Conservation (phyloP, 192 early-diverging fungal species). For the Coemansia sp. region DNA sequence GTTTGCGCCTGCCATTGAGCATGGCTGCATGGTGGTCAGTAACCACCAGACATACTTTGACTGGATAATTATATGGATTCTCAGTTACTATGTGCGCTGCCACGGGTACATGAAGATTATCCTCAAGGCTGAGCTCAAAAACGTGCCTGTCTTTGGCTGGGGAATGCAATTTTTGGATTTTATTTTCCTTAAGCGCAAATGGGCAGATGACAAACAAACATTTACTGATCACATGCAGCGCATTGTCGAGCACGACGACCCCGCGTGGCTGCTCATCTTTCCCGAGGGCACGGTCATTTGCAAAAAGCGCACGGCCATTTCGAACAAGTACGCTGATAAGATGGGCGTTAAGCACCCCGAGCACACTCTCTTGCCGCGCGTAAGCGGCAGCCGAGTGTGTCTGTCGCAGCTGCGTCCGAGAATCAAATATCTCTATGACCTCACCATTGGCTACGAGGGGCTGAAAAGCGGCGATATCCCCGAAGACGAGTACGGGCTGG, state of each 20-base stretch:
- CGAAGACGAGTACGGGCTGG: conserved; percentile 79
- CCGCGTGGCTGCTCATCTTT: conserved; percentile 91
- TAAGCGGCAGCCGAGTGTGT: conserved; percentile 78
- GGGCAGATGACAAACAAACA: conserved; percentile 68
- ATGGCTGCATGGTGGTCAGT: conserved; percentile 50
- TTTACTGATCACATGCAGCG: conserved; percentile 60
- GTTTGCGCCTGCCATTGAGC: conserved; percentile 43
- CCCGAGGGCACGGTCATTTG: conserved; percentile 95
- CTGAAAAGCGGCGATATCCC: conserved; percentile 71
- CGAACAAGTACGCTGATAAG: conserved; percentile 70
- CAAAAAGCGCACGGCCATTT: conserved; percentile 67
- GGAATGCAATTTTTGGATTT: conserved; percentile 91
- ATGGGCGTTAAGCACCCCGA: conserved; percentile 58
- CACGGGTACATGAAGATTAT: conserved; percentile 91
- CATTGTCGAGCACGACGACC: conserved; percentile 61
- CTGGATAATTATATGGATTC: conserved; percentile 58
- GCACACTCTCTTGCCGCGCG: conserved; percentile 81
- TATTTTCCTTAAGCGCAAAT: conserved; percentile 89
- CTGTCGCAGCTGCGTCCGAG: conserved; percentile 64
- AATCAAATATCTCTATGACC: conserved; percentile 77
- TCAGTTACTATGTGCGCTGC: conserved; percentile 64
- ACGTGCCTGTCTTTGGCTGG: conserved; percentile 87
- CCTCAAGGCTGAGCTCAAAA: conserved; percentile 77
- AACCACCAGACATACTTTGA: conserved; percentile 55
- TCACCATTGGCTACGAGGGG: conserved; percentile 87